Conservation (phyloP, 345 rosid genomes). For the Salix suchowensis region DNA sequence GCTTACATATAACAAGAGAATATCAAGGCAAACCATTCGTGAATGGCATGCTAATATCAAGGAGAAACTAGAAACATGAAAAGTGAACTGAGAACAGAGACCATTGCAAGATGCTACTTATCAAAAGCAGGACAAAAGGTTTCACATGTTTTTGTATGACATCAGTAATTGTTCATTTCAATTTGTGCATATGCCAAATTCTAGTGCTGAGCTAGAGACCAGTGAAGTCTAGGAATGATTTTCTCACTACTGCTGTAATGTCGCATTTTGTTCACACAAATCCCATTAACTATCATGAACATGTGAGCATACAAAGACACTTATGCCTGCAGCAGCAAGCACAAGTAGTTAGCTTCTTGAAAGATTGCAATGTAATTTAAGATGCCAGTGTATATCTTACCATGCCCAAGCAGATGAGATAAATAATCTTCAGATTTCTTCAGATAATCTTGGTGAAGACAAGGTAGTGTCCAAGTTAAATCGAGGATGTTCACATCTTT, state of each 20-base stretch:
- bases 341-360: neutral
- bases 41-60: neutral
- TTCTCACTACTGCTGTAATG: neutral
- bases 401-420: conserved; percentile 93
- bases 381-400: conserved; percentile 30
- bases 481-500: conserved; percentile 85
- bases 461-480: conserved; percentile 84
- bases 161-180: neutral
- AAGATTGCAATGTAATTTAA: neutral
- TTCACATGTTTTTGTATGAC: neutral
- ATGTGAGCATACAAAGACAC: neutral
- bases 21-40: neutral
- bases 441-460: conserved; percentile 76
- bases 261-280: neutral
- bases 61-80: neutral
- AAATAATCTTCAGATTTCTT: conserved; percentile 95
- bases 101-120: neutral
- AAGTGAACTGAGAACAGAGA: neutral
- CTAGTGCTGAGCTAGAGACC: neutral
- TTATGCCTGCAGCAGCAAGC: neutral
- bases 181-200: too few species aligned
- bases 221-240: neutral
- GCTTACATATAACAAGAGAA: conserved; percentile 1
- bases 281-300: neutral
- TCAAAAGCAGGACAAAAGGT: neutral